Evolutionary conservation across 1,284 basidiomycete genomes (phyloP).

Genomic region (Irpex sp.): DNA sequence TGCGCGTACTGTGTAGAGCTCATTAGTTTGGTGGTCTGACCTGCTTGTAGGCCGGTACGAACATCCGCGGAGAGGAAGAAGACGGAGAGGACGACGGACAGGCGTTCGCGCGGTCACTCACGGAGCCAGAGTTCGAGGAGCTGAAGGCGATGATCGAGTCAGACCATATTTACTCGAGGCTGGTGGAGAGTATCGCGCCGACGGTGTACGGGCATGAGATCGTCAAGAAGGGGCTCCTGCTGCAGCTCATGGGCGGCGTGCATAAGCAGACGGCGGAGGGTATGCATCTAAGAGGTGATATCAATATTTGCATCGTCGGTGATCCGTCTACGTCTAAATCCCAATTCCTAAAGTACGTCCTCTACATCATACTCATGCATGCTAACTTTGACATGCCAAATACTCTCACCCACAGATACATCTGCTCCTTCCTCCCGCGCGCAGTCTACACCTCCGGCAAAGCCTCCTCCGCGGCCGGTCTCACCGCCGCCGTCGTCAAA

Average conservation of each 20-base stretch:
- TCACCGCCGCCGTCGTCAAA: conserved; percentile 96
- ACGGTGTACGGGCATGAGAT: conserved; percentile 99
- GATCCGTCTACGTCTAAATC: conserved; percentile 98
- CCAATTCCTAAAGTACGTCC: conserved; percentile 90
- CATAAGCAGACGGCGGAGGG: conserved; percentile 97
- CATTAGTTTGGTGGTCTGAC: conserved; percentile 1
- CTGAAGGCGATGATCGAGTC: conserved; percentile 90
- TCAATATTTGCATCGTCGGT: conserved; percentile 98
- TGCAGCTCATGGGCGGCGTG: conserved; percentile 99
- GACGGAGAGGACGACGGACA: conserved; percentile 72
- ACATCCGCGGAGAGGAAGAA: conserved; percentile 84
- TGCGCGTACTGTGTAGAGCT: conserved; percentile 4
- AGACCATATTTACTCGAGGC: conserved; percentile 89
- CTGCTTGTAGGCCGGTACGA: conserved; percentile 59
- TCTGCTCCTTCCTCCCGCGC: conserved; percentile 98
- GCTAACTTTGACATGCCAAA: no score
- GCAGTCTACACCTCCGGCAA: conserved; percentile 99
- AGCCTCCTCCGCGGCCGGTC: conserved; percentile 96
- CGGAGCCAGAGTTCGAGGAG: conserved; percentile 92
- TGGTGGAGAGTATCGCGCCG: conserved; percentile 94
- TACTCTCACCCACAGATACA: no score
- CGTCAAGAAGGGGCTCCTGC: conserved; percentile 95
- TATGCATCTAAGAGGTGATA: conserved; percentile 95
- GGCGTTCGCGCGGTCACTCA: conserved; percentile 83
- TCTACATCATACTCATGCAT: no score